A percentile compares a stretch with the other conserved stretches of the same genome.
phyloP scores from a whole-genome alignment of 164 flowering plant genomes.

The Vitis riparia region DNA sequence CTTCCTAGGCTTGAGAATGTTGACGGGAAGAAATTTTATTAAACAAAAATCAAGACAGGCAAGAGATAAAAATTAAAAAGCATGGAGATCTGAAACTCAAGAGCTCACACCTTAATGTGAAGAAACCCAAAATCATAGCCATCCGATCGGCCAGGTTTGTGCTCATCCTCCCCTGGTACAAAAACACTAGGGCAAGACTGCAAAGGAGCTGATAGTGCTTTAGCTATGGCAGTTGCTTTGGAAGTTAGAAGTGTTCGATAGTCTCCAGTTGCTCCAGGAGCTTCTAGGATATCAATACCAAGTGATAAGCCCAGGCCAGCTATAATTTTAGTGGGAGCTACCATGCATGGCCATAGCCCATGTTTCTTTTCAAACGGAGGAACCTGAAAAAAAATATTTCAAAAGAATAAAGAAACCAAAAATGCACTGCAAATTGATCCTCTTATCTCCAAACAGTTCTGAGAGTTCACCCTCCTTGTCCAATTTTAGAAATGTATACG shows the following conservation, averaged over 20 bases:
- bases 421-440: background rate
- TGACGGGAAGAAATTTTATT: no score
- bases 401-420: background rate
- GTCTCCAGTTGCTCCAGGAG: constrained; percentile 99
- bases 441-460: no score
- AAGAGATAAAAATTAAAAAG: no score
- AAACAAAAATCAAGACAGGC: no score
- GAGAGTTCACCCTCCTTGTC: no score
- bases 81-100: background rate
- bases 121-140: constrained; percentile 98
- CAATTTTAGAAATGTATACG: no score
- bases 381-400: constrained; percentile 49
- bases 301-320: constrained; percentile 96
- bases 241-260: constrained; percentile 87
- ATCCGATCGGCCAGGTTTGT: constrained; percentile 69
- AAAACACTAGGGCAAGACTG: constrained; percentile 66
- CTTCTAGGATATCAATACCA: constrained; percentile 92
- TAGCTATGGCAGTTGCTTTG: constrained; percentile 85
- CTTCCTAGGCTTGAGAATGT: no score
- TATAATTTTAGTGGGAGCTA: constrained; percentile 96
- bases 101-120: constrained; percentile 73
- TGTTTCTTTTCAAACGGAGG: constrained; percentile 77
- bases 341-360: constrained; percentile 92
- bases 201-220: constrained; percentile 76
- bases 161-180: constrained; percentile 87